Evolutionary conservation across 352 stramenopile species (phyloP).

Genomic region (Phytophthora cryptogea): DNA sequence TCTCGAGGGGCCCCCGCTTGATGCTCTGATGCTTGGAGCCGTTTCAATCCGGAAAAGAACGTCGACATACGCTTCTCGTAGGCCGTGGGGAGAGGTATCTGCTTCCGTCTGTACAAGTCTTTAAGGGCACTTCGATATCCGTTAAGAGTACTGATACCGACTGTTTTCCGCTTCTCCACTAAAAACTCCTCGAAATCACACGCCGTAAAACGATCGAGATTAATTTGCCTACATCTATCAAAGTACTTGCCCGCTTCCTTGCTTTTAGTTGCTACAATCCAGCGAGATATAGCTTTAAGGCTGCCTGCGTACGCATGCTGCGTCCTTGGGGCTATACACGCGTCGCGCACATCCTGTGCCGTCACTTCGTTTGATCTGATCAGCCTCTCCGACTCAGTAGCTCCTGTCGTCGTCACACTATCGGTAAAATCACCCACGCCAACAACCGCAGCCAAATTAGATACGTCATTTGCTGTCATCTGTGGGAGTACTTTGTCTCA

Average conservation of each 20-base stretch:
- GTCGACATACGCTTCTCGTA: slow-evolving; percentile 11
- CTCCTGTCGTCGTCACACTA: too few species aligned
- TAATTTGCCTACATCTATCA: slow-evolving; percentile 3
- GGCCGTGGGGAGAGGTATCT: not conserved
- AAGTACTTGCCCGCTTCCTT: not conserved
- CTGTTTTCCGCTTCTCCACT: slow-evolving; percentile 5
- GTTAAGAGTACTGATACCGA: slow-evolving; percentile 5
- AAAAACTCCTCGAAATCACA: slow-evolving; percentile 2
- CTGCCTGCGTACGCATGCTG: not conserved
- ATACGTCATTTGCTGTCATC: too few species aligned
- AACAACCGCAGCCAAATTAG: too few species aligned
- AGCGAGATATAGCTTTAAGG: not conserved
- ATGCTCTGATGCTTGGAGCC: slow-evolving; percentile 2
- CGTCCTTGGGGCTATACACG: not conserved
- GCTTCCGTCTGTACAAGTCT: slow-evolving; percentile 2
- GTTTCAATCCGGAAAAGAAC: slow-evolving; percentile 9
- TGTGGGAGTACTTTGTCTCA: too few species aligned
- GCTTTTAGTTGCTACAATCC: not conserved
- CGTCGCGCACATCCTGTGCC: not conserved
- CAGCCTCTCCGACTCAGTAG: too few species aligned
- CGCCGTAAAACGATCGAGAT: slow-evolving; percentile 1
- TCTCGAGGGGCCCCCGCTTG: slow-evolving; percentile 1
- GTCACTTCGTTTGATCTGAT: not conserved
- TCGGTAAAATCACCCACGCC: too few species aligned
- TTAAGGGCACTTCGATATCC: slow-evolving; percentile 8